Evolutionary conservation across 768 basidiomycete genomes (phyloP).

Genomic region (Lactifluus echinatus): DNA sequence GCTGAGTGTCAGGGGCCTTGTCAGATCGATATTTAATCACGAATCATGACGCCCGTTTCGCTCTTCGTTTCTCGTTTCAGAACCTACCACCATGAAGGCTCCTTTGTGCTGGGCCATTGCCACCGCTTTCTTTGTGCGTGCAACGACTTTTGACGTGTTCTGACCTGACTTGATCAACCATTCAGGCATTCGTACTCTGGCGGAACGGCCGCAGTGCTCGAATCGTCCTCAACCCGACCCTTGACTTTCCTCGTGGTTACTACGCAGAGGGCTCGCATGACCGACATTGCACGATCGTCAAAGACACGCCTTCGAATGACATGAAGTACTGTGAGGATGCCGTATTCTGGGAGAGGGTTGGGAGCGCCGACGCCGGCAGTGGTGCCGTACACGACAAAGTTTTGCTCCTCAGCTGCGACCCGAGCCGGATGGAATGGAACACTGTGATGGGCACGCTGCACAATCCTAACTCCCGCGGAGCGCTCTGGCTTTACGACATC

Average conservation of each 20-base stretch:
- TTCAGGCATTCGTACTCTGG: constrained; percentile 9
- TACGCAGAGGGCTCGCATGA: constrained; percentile 40
- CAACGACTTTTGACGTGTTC: not conserved
- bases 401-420: constrained; percentile 44
- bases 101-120: constrained; percentile 8
- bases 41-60: not conserved
- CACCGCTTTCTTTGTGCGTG: not conserved
- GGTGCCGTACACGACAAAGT: constrained; percentile 36
- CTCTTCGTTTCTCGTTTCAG: not conserved
- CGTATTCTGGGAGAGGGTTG: constrained; percentile 52
- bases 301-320: constrained; percentile 25
- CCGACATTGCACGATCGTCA: constrained; percentile 37
- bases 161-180: not conserved
- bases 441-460: constrained; percentile 66
- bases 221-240: constrained; percentile 15
- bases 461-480: constrained; percentile 49
- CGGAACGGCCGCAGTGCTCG: constrained; percentile 16
- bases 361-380: constrained; percentile 24
- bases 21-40: not conserved
- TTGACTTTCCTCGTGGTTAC: constrained; percentile 15
- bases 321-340: constrained; percentile 56
- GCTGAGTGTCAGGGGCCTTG: no score
- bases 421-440: constrained; percentile 55
- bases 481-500: constrained; percentile 46
- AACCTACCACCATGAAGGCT: constrained; percentile 7